Evolutionary conservation across 345 rosid genomes (phyloP).

Genomic region (Eucalyptus victrix): DNA sequence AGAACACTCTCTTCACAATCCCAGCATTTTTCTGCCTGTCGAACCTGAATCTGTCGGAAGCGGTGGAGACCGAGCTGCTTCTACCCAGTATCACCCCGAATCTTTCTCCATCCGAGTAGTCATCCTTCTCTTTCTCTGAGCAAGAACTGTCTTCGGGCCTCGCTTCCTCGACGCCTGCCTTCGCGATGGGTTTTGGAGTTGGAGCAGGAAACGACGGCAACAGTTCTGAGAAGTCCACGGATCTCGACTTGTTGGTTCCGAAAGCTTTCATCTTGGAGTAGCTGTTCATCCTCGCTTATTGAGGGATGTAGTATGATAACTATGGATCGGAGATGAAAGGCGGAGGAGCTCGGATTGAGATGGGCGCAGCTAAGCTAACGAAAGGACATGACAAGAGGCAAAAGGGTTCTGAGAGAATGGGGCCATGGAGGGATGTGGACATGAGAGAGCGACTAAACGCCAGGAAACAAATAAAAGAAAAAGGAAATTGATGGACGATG

Average conservation of each 20-base stretch:
- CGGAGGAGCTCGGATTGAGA: background rate
- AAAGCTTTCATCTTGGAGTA: constrained; percentile 29
- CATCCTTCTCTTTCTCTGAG: constrained; percentile 4
- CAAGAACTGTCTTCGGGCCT: background rate
- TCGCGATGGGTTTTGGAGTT: background rate
- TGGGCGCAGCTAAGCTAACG: background rate
- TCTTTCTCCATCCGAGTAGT: background rate
- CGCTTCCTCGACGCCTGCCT: background rate
- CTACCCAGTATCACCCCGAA: constrained; percentile 24
- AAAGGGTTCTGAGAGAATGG: background rate
- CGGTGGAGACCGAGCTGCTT: constrained; percentile 33
- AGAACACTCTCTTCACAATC: constrained; percentile 41
- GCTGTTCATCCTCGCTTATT: constrained; percentile 8
- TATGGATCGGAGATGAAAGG: background rate
- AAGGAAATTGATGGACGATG: background rate
- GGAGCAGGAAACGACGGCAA: background rate
- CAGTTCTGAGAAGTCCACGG: constrained; percentile 22
- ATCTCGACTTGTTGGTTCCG: constrained; percentile 8
- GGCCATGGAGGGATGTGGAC: background rate
- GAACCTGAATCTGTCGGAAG: constrained; percentile 7
- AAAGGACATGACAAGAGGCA: background rate
- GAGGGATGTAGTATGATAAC: background rate
- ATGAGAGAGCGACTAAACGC: background rate
- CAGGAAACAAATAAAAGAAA: background rate
- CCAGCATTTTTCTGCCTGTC: background rate